phyloP scores from a whole-genome alignment of 306 rosid genomes.

The Notholithocarpus densiflorus region DNA sequence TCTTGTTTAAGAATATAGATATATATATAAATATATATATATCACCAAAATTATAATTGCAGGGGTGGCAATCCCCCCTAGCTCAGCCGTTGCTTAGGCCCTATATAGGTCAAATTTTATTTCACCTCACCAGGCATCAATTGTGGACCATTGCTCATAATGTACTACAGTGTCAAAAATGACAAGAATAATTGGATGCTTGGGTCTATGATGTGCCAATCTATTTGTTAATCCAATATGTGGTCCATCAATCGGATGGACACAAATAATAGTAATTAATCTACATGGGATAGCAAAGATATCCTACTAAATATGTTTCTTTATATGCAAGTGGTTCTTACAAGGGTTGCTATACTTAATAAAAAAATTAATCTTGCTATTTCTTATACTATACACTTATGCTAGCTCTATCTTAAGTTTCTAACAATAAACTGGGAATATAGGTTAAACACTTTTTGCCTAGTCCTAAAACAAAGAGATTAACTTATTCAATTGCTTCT shows the following conservation, averaged over 20 bases:
- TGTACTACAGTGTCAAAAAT: neutral
- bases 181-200: neutral
- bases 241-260: slow-evolving; percentile 8
- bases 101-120: too few relatives aligned
- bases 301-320: neutral
- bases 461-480: neutral
- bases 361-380: neutral
- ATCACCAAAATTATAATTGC: too few relatives aligned
- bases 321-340: slow-evolving; percentile 22
- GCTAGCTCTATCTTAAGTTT: neutral
- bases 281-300: slow-evolving; percentile 1
- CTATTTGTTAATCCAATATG: neutral
- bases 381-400: neutral
- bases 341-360: neutral
- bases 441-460: too few relatives aligned
- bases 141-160: neutral
- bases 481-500: neutral
- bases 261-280: neutral
- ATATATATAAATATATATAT: too few relatives aligned
- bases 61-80: too few relatives aligned
- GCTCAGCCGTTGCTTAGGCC: too few relatives aligned
- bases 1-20: too few relatives aligned
- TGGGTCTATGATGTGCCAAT: neutral
- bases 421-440: neutral
- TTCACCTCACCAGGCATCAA: neutral